Percentiles rank a stretch among this genome's conserved stretches.
Evolutionary conservation across 768 basidiomycete species (phyloP).

Genomic region (Kwoniella sp.): DNA sequence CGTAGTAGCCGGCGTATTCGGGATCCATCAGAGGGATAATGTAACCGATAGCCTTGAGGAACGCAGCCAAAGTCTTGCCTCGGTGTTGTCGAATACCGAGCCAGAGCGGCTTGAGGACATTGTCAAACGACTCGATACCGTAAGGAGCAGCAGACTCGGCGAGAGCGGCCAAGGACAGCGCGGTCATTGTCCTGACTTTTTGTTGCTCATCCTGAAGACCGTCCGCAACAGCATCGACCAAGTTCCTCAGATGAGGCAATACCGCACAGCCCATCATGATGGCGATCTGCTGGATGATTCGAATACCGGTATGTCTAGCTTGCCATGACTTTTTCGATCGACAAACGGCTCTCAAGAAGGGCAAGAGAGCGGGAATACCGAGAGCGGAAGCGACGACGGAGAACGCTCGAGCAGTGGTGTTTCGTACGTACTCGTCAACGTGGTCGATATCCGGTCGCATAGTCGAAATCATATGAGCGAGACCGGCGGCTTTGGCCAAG

Average conservation of each 20-base stretch:
- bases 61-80: conserved; percentile 91
- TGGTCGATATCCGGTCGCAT: conserved; percentile 99
- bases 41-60: conserved; percentile 97
- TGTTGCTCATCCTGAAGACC: conserved; percentile 92
- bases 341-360: conserved; percentile 98
- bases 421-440: conserved; percentile 97
- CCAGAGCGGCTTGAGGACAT: conserved; percentile 92
- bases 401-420: conserved; percentile 97
- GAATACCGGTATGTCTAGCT: conserved; percentile 97
- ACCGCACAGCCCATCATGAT: conserved; percentile 99
- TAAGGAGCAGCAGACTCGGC: conserved; percentile 98
- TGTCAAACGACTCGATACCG: conserved; percentile 99
- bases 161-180: conserved; percentile 83
- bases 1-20: conserved; percentile 98
- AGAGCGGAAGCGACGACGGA: conserved; percentile 98
- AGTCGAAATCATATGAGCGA: conserved; percentile 99
- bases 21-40: conserved; percentile 99
- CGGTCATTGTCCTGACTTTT: conserved; percentile 95
- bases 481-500: conserved; percentile 94
- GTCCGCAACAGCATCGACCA: conserved; percentile 93
- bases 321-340: conserved; percentile 99
- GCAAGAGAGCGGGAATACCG: conserved; percentile 93
- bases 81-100: conserved; percentile 90
- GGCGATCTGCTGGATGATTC: conserved; percentile 98
- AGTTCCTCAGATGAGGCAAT: conserved; percentile 90